A percentile compares a stretch with the other conserved stretches of the same genome.
These are phyloP conservation scores for Cordyceps tenuipes DNA, from an alignment of 2,329 filamentous ascomycete genomes.

Conservation along the genomic window DNA sequence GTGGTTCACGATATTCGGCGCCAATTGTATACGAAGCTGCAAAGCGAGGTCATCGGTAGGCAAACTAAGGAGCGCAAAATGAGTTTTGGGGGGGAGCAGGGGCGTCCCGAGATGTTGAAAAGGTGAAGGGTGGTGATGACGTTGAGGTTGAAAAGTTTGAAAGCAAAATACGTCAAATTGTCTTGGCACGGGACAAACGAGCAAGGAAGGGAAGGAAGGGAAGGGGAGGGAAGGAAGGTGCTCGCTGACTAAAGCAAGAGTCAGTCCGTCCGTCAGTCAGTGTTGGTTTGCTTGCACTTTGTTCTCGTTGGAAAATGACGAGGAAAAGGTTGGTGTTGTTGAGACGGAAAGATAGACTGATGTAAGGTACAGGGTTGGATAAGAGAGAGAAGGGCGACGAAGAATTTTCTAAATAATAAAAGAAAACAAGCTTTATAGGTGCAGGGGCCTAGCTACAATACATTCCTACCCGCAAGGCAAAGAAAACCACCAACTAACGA, in stretches of 20 bases:
- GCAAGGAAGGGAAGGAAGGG: neutral
- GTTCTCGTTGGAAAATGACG: neutral
- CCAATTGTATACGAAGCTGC: neutral
- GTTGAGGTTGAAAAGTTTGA: neutral
- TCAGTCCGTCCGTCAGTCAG: too few species aligned
- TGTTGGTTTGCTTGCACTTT: neutral
- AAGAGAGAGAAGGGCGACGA: neutral
- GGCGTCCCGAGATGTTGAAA: neutral
- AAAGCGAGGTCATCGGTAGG: neutral
- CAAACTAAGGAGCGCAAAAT: neutral
- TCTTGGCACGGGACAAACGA: neutral
- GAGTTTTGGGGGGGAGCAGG: neutral
- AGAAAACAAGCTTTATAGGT: neutral
- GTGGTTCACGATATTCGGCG: neutral
- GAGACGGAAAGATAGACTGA: neutral
- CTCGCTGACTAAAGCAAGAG: neutral
- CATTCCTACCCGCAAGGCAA: too few species aligned
- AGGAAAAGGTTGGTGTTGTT: neutral
- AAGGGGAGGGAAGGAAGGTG: neutral
- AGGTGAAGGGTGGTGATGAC: neutral
- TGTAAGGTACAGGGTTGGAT: neutral
- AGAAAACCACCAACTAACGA: too few species aligned
- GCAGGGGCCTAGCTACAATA: neutral
- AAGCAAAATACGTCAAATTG: neutral
- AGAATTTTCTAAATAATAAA: neutral